Conservation (phyloP, 2,329 filamentous ascomycete genomes). For the Colletotrichum sp. region DNA sequence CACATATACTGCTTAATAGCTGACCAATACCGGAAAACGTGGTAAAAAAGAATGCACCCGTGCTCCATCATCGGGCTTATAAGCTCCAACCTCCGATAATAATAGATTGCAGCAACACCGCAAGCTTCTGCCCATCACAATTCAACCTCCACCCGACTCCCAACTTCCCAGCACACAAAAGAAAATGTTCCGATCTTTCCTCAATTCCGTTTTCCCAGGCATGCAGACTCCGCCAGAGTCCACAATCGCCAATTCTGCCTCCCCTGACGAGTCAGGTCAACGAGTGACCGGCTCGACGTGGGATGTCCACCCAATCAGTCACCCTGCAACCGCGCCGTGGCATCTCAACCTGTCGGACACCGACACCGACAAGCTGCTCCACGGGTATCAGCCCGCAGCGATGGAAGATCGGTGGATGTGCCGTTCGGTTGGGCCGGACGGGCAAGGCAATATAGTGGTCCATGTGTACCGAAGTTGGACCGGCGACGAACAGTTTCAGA, state of each 20-base stretch:
- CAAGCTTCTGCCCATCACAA: neutral
- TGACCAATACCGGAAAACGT: neutral
- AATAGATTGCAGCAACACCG: neutral
- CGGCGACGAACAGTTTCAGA: neutral
- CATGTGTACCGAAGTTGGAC: constrained; percentile 8
- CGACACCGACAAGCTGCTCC: neutral
- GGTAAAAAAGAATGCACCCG: neutral
- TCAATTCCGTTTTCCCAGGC: neutral
- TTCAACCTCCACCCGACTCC: neutral
- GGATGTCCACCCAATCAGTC: neutral
- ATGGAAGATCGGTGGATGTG: constrained; percentile 17
- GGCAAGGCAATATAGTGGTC: neutral
- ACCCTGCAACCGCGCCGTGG: neutral
- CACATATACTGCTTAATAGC: neutral
- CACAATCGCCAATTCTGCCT: neutral
- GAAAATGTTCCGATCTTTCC: neutral
- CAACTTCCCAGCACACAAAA: neutral
- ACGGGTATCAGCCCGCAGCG: neutral
- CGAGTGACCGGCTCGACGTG: neutral
- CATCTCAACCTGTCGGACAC: neutral
- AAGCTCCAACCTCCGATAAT: neutral
- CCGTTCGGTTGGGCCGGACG: neutral
- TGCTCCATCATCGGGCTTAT: neutral
- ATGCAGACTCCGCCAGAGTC: neutral
- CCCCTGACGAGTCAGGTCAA: neutral